phyloP scores from a whole-genome alignment of 768 basidiomycete species.

The Tricholoma flavovirens region DNA sequence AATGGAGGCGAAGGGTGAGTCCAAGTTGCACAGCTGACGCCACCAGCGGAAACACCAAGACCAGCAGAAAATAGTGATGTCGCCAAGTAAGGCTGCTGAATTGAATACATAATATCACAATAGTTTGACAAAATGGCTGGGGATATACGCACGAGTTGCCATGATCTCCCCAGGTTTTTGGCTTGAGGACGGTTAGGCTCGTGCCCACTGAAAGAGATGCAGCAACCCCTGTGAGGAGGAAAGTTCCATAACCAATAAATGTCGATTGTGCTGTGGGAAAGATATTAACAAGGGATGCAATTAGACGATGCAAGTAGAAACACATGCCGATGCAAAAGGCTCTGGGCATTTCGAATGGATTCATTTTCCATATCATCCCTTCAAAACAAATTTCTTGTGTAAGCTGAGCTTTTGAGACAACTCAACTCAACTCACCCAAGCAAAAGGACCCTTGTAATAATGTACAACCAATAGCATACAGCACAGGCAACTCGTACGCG shows the following conservation, averaged over 20 bases:
- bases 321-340: conserved; percentile 51
- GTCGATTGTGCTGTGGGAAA: conserved; percentile 34
- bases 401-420: neutral
- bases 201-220: conserved; percentile 42
- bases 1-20: conserved; percentile 35
- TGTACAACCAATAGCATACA: conserved; percentile 46
- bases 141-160: conserved; percentile 21
- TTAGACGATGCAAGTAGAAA: neutral
- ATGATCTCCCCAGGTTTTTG: conserved; percentile 35
- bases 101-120: neutral
- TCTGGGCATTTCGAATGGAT: conserved; percentile 52
- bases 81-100: conserved; percentile 48
- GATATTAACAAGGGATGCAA: neutral
- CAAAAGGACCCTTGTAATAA: conserved; percentile 53
- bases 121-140: conserved; percentile 2
- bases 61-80: conserved; percentile 34
- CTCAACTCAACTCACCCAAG: conserved; percentile 37
- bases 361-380: conserved; percentile 65
- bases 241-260: conserved; percentile 36
- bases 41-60: conserved; percentile 43
- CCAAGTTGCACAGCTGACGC: conserved; percentile 38
- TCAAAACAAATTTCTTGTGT: conserved; percentile 1
- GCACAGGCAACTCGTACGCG: conserved; percentile 39
- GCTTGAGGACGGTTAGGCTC: conserved; percentile 32
- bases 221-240: conserved; percentile 39